Base-by-base conservation (phyloP, 2,329 filamentous ascomycete genomes). In the Verticillium nonalfalfae region DNA sequence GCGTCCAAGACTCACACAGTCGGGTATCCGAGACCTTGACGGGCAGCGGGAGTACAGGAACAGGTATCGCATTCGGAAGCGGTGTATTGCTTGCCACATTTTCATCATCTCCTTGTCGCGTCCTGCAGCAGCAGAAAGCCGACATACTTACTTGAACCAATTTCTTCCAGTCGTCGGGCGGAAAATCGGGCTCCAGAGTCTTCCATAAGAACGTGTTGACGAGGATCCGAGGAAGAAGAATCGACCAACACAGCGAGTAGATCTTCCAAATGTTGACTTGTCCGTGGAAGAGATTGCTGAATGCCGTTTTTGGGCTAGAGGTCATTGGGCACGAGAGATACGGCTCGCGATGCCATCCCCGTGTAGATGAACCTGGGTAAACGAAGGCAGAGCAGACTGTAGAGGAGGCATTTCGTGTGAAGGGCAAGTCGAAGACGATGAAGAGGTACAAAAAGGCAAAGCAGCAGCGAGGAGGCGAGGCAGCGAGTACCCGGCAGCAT, bases 71-170 rank as follows among this genome's bases (percentile, higher is more conserved):
- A 55, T n/a, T 14, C 18, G 45, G 58, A n/a, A 21, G 57, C n/a
- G 18, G 36, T 9, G 35, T 5, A 9, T 15, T 14, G 57, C 18
- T 31, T 31, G 7, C 31, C n/a, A 4, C 45, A 39, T 39, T 31
- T 31, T 59, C 58, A 18, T 55, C 21, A 13, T 59, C 58, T 3
- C 14, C 31, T 18, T 5, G 39, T 21, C 7, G 45, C 11, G 33
- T 11, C 11, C 58, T 35, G 18, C 58, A 55, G 36, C 58, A 59
- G 58, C 58, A 59, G 33, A 59, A 55, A 15, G 38, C 15, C n/a
- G 45, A 54, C 58, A 59, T 59, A 3, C 45, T 33, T 21, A n/a
- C n/a, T n/a, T 31, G 2, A 7, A 1, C n/a, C n/a, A 34, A 26
- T 26, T 26, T 26, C 4, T 26, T 14, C 54, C 21, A 13, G 31